Base-by-base conservation (phyloP, 2,329 filamentous ascomycete species). In the Cladosporium sp. region DNA sequence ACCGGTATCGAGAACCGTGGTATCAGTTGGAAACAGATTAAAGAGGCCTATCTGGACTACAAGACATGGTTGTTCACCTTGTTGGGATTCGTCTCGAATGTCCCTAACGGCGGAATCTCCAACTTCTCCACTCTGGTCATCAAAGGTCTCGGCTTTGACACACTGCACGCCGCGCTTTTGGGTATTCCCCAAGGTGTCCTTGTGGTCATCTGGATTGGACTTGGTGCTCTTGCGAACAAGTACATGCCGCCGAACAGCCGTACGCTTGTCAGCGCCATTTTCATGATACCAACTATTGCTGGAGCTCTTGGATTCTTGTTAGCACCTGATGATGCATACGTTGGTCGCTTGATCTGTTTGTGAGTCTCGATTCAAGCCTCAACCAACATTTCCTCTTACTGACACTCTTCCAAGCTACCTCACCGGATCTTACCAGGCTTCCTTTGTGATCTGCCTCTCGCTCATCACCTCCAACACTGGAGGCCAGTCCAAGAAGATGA, bases 131-230 rank as follows among this genome's bases (percentile, higher is more conserved):
- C 84, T 4, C 76, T 88, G 11, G 87, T 88, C 65, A 81, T 88
- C 55, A 77, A 85, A 34, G 82, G 82, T 0, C 88, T 88, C 54
- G 86, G 86, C 2, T 88, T 85, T 69, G 79, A 81, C 59, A 78
- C 80, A 11, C 86, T 88, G 65, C 78, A 81, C 2, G 86, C 86
- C 0, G 87, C 87, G 15, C 77, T 87, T 0, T 85, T 88, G 74
- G 87, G 87, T 68, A 87, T 87, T 64, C 86, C 85, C 0, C 87
- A 87, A 58, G 87, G 87, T 2, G 81, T 91, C 1, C 80, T 91
- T n/a, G 84, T 82, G 52, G 80, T 81, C 36, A 68, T 84, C 7
- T 85, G 79, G 0, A 84, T 85, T 63, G 71, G 83, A 3, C 72
- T 72, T 2, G 83, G 81, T 61, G 80, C 83, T 5, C 82, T 77